These are phyloP conservation scores for Kluyveromyces dobzhanskii DNA, from an alignment of 805 yeast genomes.

Conservation along the genomic window DNA sequence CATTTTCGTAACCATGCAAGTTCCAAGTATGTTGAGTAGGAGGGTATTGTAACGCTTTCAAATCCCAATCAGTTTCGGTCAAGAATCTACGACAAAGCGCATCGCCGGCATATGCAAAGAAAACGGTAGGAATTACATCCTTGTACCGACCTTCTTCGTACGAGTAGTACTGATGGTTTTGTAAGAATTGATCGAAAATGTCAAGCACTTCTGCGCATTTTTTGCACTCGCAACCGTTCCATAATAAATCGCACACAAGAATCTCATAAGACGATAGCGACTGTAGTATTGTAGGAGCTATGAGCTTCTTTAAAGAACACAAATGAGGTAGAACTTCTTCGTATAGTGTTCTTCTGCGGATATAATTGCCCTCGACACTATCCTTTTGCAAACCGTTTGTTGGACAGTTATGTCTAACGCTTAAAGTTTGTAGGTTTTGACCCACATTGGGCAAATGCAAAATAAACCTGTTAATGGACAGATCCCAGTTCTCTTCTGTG, in stretches of 20 bases:
- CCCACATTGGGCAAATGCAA: constrained; percentile 27
- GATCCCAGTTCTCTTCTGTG: constrained; percentile 48
- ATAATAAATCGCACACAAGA: constrained; percentile 55
- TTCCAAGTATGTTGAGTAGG: constrained; percentile 36
- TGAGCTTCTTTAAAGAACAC: constrained; percentile 34
- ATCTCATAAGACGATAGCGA: constrained; percentile 62
- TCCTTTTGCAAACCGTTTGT: constrained; percentile 47
- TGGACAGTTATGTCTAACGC: constrained; percentile 54
- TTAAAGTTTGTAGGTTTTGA: constrained; percentile 32
- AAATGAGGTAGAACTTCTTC: constrained; percentile 40
- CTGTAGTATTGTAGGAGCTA: constrained; percentile 53
- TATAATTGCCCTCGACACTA: constrained; percentile 68
- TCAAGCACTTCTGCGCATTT: constrained; percentile 45
- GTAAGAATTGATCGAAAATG: constrained; percentile 49
- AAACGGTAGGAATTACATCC: constrained; percentile 52
- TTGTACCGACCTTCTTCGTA: constrained; percentile 37
- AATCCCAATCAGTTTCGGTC: constrained; percentile 21
- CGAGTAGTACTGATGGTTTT: constrained; percentile 56
- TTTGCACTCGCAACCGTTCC: constrained; percentile 70
- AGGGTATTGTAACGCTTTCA: constrained; percentile 27
- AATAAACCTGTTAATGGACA: constrained; percentile 37
- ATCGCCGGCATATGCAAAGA: constrained; percentile 46
- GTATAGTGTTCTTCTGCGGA: constrained; percentile 48
- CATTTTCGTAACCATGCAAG: constrained; percentile 38
- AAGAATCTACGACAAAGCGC: constrained; percentile 32